These are phyloP conservation scores for Hanseniaspora mollemarum DNA, from an alignment of 805 yeast genomes.

Conservation along the genomic window DNA sequence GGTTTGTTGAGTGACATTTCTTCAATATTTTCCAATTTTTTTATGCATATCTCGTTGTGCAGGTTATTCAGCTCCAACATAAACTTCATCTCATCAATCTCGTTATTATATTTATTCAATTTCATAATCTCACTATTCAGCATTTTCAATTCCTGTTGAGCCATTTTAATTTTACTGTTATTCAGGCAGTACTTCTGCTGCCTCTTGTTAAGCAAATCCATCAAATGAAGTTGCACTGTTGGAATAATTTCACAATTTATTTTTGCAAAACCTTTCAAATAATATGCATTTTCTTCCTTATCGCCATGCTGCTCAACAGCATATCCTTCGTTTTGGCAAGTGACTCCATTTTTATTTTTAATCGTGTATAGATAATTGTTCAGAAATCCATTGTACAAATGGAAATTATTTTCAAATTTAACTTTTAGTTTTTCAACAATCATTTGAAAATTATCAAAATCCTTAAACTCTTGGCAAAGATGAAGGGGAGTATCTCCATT, in stretches of 20 bases:
- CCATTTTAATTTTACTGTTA: conserved; percentile 17
- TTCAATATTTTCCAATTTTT: conserved; percentile 6
- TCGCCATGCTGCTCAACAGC: conserved; percentile 45
- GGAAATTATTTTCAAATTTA: not conserved
- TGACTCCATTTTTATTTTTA: conserved; percentile 33
- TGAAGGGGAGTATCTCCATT: conserved; percentile 5
- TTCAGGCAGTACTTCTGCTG: not conserved
- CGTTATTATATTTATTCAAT: conserved; percentile 22
- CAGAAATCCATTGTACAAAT: not conserved
- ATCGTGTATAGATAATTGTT: conserved; percentile 30
- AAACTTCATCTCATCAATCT: conserved; percentile 7
- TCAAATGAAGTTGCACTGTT: conserved; percentile 39
- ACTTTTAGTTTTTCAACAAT: not conserved
- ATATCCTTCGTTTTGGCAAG: conserved; percentile 30
- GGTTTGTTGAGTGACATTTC: not conserved
- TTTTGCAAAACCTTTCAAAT: conserved; percentile 36
- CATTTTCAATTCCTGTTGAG: conserved; percentile 17
- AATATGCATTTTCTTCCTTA: conserved; percentile 27
- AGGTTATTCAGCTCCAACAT: conserved; percentile 2
- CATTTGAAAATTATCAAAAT: conserved; percentile 50
- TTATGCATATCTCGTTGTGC: conserved; percentile 10
- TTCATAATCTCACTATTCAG: conserved; percentile 24
- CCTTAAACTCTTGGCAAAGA: not conserved
- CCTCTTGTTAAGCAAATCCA: conserved; percentile 32
- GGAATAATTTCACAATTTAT: conserved; percentile 41